Evolutionary conservation across 2,329 filamentous ascomycete genomes (phyloP), one percentile per base, ranked within the genome.

Genomic region (Sarocladium brachiariae): DNA sequence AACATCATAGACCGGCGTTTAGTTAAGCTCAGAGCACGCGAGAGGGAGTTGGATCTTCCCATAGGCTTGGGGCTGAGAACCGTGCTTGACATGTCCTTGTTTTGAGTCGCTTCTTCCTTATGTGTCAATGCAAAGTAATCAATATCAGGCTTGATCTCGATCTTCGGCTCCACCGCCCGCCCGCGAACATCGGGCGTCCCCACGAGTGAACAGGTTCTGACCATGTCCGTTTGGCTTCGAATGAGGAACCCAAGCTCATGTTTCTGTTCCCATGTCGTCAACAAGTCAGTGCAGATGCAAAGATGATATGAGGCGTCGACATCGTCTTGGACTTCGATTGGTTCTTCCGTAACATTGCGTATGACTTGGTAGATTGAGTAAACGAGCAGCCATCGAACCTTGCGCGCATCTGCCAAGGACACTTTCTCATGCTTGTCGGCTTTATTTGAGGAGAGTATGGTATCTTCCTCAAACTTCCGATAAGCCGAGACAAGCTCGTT

Each of bases 331-430:
- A 88, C 81, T 57, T 87, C 80, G 4, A 70, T 61, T 0, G 87
- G 83, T 0, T 78, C 71, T 30, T 76, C 70, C 1, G 80, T 84
- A 33, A 82, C 81, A 50, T 79, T 80, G 9, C 78, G 75, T 1
- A 93, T 73, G n/a, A 82, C 83, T 62, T 93, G 88, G 51, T 89
- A 76, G 3, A 81, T 76, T 16, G 81, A 77, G 59, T 92, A 92
- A 6, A 92, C 76, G 31, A 91, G 62, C 25, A 91, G 78, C 87
- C 87, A 93, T 34, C 87, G 76, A 14, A 90, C 78, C 64, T 89
- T 91, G 35, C 88, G 80, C 1, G 81, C 86, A 55, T 92, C 87
- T 8, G 76, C 70, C 10, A 81, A 67, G 0, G 65, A 65, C 2
- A 70, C 59, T 59, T 79, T 82, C 31, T 81, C 78, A 5, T 63